Conservation (phyloP, 257 asterid genomes). For the Plantago elongata region DNA sequence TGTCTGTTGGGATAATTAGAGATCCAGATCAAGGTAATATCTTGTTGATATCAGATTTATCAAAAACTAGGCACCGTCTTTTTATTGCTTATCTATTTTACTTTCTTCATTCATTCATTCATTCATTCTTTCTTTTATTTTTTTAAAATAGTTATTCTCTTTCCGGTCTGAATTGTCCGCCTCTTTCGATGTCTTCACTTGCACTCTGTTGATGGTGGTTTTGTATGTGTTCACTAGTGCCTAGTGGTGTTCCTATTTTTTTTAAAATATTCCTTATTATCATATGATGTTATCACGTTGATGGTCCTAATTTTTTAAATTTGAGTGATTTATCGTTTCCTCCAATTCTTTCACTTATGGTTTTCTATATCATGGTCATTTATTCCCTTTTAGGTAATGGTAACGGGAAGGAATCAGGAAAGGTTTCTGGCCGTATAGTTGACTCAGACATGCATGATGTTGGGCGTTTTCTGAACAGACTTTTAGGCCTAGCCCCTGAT, state of each 20-base stretch:
- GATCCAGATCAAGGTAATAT: conserved; percentile 68
- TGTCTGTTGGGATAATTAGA: conserved; percentile 86
- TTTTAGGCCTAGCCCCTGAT: conserved; percentile 88
- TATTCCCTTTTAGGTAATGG: conserved; percentile 49
- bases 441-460: conserved; percentile 98
- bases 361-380: conserved; percentile 17
- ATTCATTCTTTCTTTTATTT: no score
- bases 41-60: conserved; percentile 16
- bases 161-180: no score
- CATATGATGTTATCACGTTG: no score
- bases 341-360: conserved; percentile 7
- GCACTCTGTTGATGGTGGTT: no score
- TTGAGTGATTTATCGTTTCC: conserved; percentile 4
- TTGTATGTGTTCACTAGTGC: no score
- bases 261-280: no score
- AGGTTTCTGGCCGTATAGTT: conserved; percentile 70
- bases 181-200: no score
- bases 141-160: no score
- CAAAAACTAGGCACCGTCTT: background rate
- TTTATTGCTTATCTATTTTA: no score
- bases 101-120: no score
- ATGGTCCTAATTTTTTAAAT: background rate
- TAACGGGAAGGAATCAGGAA: conserved; percentile 70
- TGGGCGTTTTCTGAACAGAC: conserved; percentile 93
- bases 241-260: no score